Evolutionary conservation across 805 yeast genomes (phyloP), one percentile per base, ranked within the genome.

Genomic region (Saccharomycopsis guyanensis): DNA sequence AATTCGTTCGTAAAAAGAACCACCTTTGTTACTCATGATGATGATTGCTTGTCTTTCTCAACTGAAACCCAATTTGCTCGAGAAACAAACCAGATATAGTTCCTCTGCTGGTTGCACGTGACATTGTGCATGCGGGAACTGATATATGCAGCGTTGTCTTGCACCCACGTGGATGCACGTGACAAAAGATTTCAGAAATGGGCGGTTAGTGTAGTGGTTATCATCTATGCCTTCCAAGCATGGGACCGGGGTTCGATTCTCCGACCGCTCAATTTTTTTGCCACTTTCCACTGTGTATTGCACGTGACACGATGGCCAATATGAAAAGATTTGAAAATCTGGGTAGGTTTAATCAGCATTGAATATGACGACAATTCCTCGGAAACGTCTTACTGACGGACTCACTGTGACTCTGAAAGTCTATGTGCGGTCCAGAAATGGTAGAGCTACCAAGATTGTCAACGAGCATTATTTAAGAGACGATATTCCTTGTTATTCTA

Each of bases 381-480:
- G 70, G 50, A 75, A 73, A 55, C 65, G 76, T 42, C 61, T 75
- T 1, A 57, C 73, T 1, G 68, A 69, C 3, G 82, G 81, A 1
- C 61, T 76, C 20, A 70, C 83, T 2, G 93, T 83, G 27, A 82
- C 93, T 0, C 85, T 83, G 40, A 91, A 91, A 63, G 96, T 93
- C 13, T 91, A 85, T 66, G 95, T 93, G 47, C 70, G 96, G 56
- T 86, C 96, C 2, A 74, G 93, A 57, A 79, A 83, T 52, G 97
- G 97, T 7, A 81, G 82, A 38, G 96, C 97, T 3, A 73, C 88
- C 31, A 91, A 93, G 61, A 75, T 93, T 23, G 95, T 91, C 7
- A 73, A 97, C 54, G 99, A 93, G 60, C 98, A 91, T 63, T 93
- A 93, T 60, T 68, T 93, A 47, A 75, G 98, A 62, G 78, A 76